Conservation (phyloP, 345 rosid genomes). For the Moricandia moricandioides region DNA sequence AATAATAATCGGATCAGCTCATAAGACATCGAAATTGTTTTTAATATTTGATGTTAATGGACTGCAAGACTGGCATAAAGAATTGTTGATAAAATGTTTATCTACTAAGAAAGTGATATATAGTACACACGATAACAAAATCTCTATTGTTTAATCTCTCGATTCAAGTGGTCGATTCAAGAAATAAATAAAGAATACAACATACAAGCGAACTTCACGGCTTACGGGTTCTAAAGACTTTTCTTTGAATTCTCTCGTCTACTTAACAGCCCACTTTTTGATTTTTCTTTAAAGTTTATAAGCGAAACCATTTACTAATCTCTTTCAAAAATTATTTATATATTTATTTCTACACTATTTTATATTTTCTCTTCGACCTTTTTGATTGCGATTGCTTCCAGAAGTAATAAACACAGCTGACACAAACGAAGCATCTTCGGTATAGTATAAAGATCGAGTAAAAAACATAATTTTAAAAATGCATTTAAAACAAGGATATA, state of each 20-base stretch:
- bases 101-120: slow-evolving; percentile 5
- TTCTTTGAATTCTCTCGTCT: slow-evolving; percentile 10
- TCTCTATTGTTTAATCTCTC: slow-evolving; percentile 1
- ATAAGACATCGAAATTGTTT: not conserved
- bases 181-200: slow-evolving; percentile 16
- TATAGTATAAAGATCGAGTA: slow-evolving; percentile 10
- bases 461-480: not conserved
- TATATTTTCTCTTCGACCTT: not conserved
- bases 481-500: not conserved
- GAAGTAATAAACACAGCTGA: slow-evolving; percentile 24
- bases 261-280: slow-evolving; percentile 26
- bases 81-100: not conserved
- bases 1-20: too few relatives aligned
- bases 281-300: not conserved
- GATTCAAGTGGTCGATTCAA: slow-evolving; percentile 9
- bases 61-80: slow-evolving; percentile 13
- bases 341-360: too few relatives aligned
- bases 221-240: not conserved
- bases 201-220: slow-evolving; percentile 27
- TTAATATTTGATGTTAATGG: slow-evolving; percentile 8
- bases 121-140: slow-evolving; percentile 1
- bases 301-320: slow-evolving; percentile 6
- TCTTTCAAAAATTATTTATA: not conserved
- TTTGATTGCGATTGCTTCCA: slow-evolving; percentile 27
- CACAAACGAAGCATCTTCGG: slow-evolving; percentile 24